Evolutionary conservation across 495 filamentous ascomycete genomes (phyloP).

Genomic region (Stereocaulon alpinum): DNA sequence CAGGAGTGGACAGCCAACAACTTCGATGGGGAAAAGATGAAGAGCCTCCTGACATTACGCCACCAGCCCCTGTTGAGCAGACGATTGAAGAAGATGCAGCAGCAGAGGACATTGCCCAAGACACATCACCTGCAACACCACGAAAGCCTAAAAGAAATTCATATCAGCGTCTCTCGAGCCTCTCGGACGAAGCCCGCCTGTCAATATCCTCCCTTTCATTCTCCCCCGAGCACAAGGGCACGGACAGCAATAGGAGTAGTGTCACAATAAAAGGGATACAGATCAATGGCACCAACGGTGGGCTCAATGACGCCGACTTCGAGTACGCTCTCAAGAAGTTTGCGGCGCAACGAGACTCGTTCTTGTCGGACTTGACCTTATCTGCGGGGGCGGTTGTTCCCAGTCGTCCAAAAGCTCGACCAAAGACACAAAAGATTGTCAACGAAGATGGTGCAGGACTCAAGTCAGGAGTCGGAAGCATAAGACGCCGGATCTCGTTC

Average conservation of each 20-base stretch:
- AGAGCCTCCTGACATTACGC: constrained; percentile 36
- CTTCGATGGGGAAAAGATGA: constrained; percentile 39
- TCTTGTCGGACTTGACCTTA: constrained; percentile 84
- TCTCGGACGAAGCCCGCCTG: constrained; percentile 50
- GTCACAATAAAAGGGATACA: constrained; percentile 62
- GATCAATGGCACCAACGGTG: constrained; percentile 28
- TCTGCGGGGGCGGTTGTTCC: constrained; percentile 72
- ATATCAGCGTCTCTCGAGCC: constrained; percentile 52
- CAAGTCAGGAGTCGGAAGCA: constrained; percentile 58
- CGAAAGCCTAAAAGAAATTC: constrained; percentile 54
- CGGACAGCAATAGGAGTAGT: constrained; percentile 80
- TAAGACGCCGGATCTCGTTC: constrained; percentile 78
- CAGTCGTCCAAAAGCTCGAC: constrained; percentile 55
- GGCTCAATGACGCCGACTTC: constrained; percentile 68
- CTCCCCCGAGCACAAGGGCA: constrained; percentile 44
- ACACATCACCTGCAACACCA: constrained; percentile 41
- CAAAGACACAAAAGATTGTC: constrained; percentile 71
- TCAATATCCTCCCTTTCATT: constrained; percentile 56
- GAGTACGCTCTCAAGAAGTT: constrained; percentile 88
- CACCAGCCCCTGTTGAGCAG: constrained; percentile 52
- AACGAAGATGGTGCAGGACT: constrained; percentile 54
- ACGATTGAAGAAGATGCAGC: constrained; percentile 78
- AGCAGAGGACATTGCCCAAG: constrained; percentile 38
- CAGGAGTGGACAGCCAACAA: constrained; percentile 25
- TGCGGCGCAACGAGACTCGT: constrained; percentile 84